phyloP scores from a whole-genome alignment of 139 green algal species.

The Chlorella ohadii region DNA sequence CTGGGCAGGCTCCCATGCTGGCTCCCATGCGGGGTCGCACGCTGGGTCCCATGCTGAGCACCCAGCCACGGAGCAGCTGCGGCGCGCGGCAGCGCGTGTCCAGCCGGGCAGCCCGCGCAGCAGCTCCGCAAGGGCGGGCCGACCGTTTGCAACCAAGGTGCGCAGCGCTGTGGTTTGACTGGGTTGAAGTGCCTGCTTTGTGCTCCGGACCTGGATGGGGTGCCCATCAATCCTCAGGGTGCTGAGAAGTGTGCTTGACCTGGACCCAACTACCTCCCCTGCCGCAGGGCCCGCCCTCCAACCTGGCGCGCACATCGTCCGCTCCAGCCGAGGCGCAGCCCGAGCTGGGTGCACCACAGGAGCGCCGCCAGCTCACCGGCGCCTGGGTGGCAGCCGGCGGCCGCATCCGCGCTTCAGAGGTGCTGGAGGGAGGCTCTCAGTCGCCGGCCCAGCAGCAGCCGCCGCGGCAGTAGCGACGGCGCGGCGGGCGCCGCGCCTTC shows the following conservation, averaged over 20 bases:
- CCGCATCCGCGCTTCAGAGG: background rate
- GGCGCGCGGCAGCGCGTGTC: background rate
- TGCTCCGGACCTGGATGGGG: too few relatives aligned
- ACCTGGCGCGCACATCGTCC: background rate
- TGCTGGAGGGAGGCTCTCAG: background rate
- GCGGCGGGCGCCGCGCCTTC: too few relatives aligned
- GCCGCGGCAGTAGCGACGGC: too few relatives aligned
- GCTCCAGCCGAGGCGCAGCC: background rate
- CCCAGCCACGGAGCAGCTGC: background rate
- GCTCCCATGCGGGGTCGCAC: too few relatives aligned
- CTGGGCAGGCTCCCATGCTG: too few relatives aligned
- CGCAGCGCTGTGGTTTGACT: background rate
- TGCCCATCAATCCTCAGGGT: too few relatives aligned
- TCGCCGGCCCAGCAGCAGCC: too few relatives aligned
- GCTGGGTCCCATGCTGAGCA: too few relatives aligned
- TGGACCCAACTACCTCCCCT: too few relatives aligned
- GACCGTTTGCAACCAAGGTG: constrained; percentile 7
- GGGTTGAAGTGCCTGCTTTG: too few relatives aligned
- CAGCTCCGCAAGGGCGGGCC: background rate
- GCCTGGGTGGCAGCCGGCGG: background rate
- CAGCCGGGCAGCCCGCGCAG: constrained; percentile 7
- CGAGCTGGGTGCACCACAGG: background rate
- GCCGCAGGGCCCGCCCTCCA: too few relatives aligned
- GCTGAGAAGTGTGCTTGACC: too few relatives aligned
- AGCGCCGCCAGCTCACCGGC: background rate